Conservation (phyloP, 371 early-diverging fungal species). For the Apophysomyces elegans region DNA sequence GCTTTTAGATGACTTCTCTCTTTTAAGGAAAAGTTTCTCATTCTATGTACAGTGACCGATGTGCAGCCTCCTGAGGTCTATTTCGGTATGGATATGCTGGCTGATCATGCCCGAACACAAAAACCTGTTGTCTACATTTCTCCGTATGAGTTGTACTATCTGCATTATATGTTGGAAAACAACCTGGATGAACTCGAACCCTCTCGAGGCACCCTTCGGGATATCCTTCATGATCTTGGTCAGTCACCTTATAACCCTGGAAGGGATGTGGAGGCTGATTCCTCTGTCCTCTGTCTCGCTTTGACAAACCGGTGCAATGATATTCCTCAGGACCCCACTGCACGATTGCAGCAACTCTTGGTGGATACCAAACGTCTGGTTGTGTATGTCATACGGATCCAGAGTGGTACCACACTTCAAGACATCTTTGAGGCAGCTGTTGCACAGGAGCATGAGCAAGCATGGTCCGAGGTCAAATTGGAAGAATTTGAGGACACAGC, state of each 20-base stretch:
- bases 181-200: conserved; percentile 70
- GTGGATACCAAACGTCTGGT: conserved; percentile 91
- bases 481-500: conserved; percentile 37
- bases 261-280: conserved; percentile 50
- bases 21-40: neutral
- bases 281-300: conserved; percentile 69
- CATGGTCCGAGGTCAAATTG: conserved; percentile 63
- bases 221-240: conserved; percentile 86
- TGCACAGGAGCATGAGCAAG: conserved; percentile 72
- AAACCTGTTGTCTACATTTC: conserved; percentile 91
- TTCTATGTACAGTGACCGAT: conserved; percentile 62
- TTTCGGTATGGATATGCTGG: conserved; percentile 89
- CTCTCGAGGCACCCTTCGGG: conserved; percentile 74
- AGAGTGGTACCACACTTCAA: conserved; percentile 78
- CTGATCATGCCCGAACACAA: conserved; percentile 81
- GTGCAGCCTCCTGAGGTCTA: conserved; percentile 87
- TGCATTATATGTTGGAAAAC: conserved; percentile 81
- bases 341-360: conserved; percentile 72
- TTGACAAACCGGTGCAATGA: conserved; percentile 72
- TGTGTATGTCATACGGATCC: conserved; percentile 80
- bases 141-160: conserved; percentile 86
- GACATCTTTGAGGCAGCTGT: conserved; percentile 82
- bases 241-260: conserved; percentile 66
- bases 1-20: neutral
- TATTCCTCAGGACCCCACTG: conserved; percentile 65